Base-by-base conservation (phyloP, 2,329 filamentous ascomycete species). In the Tolypocladium ovalisporum region DNA sequence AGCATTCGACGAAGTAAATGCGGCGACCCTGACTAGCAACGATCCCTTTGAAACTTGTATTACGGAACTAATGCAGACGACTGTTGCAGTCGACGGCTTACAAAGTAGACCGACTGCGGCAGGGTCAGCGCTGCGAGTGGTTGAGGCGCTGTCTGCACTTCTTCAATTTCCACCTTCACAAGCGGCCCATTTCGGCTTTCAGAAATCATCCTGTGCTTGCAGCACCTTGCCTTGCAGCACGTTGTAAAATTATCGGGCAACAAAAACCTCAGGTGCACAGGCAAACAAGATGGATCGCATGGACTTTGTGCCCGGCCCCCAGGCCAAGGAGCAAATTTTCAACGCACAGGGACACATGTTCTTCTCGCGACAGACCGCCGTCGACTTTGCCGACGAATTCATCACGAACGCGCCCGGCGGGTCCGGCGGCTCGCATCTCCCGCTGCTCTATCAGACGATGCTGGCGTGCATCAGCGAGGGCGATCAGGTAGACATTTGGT, bases 271-370 rank as follows among this genome's bases (percentile, higher is more conserved):
- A 5, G 2, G 22, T 7, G 4, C 40, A 13, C 9, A 7, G 5
- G 9, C 29, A 5, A 19, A 17, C 47, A 35, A 5, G 34, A 58
- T 59, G 59, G 59, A 59, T 27, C 58, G 58, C 29, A 61, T 62
- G 59, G 37, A 35, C 42, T 61, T 60, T 52, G 52, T 62, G 40
- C 61, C 61, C 29, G 61, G 61, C 36, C 55, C 59, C 15, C 55
- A 62, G 27, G 61, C 61, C 54, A 62, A 58, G 42, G 57, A 60
- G 12, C 57, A 61, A 54, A 62, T 62, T n/a, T 56, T 59, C 56
- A 56, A 60, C 10, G 59, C 58, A n/a, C 40, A 57, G 34, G 57
- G 61, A 56, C 57, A 56, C 57, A 56, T 61, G 42, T 60, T 58
- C 54, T 60, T 61, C 55, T 52, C 57, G 24, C 56, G 60, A 24